Percentiles rank a stretch among this genome's conserved stretches.
phyloP scores from a whole-genome alignment of 2,329 filamentous ascomycete genomes.

The Sporothrix brasiliensis region DNA sequence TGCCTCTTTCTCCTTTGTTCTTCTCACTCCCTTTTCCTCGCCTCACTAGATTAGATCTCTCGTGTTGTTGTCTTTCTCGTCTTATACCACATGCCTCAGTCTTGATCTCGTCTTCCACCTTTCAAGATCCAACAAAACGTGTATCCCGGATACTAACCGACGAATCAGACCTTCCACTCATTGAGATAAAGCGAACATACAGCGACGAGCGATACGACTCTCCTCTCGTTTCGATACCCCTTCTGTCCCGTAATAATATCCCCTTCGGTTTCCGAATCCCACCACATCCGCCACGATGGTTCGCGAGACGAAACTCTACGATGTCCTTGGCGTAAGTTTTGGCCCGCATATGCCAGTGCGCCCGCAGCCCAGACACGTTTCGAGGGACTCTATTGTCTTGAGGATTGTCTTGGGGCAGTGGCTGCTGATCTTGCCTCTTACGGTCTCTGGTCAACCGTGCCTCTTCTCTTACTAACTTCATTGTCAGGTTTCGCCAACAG shows the following conservation, averaged over 20 bases:
- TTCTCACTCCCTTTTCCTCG: conserved; percentile 8
- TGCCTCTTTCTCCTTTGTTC: conserved; percentile 25
- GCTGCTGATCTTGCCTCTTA: background rate
- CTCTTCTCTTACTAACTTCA: background rate
- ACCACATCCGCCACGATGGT: conserved; percentile 60
- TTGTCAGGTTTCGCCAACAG: conserved; percentile 71
- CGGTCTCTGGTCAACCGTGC: background rate
- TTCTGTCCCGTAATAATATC: conserved; percentile 13
- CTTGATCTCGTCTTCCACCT: background rate
- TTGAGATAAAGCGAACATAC: background rate
- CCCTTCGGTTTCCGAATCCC: conserved; percentile 11
- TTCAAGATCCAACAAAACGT: background rate
- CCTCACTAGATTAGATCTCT: background rate
- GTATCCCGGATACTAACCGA: background rate
- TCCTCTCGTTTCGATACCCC: conserved; percentile 8
- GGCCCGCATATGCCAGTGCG: background rate
- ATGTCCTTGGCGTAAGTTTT: conserved; percentile 70
- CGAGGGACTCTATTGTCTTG: background rate
- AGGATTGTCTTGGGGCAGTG: background rate
- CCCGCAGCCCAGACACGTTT: background rate
- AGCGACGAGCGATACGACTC: background rate
- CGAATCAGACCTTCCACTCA: conserved; percentile 19
- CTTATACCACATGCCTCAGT: conserved; percentile 14
- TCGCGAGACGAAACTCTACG: conserved; percentile 79
- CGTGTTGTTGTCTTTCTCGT: background rate